Evolutionary conservation across 306 rosid genomes (phyloP).

Genomic region (Trichosanthes cucumerina): DNA sequence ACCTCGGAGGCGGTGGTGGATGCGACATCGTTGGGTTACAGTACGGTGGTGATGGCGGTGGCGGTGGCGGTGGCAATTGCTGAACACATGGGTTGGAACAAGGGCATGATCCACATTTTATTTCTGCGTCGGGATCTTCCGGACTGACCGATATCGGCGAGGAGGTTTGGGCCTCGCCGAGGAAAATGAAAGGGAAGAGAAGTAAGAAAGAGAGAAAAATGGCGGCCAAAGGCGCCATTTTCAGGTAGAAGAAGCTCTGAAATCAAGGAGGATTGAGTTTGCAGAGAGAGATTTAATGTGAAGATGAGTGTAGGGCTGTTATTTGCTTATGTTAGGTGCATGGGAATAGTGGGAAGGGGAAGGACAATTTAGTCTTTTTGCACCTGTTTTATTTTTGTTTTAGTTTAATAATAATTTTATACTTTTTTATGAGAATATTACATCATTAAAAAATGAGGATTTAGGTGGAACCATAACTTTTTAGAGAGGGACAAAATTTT

Average conservation of each 20-base stretch:
- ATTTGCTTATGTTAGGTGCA: conserved; percentile 23
- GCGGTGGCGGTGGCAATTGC: conserved; percentile 16
- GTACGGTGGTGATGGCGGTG: conserved; percentile 20
- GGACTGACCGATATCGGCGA: conserved; percentile 1
- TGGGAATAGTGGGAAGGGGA: conserved; percentile 3
- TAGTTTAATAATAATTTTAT: too few species aligned
- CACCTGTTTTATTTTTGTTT: not conserved
- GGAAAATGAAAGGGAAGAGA: conserved; percentile 14
- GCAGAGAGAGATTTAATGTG: conserved; percentile 5
- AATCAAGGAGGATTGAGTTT: conserved; percentile 1
- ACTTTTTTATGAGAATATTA: not conserved
- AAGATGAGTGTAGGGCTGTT: not conserved
- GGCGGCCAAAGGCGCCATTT: conserved; percentile 17
- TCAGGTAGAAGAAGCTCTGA: conserved; percentile 11
- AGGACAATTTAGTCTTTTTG: not conserved
- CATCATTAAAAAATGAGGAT: not conserved
- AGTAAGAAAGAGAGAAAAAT: conserved; percentile 6
- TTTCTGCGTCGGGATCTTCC: conserved; percentile 22
- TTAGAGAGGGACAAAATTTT: too few species aligned
- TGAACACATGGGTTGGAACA: conserved; percentile 48
- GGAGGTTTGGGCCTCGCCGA: not conserved
- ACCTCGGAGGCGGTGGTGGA: conserved; percentile 58
- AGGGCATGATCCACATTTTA: conserved; percentile 81
- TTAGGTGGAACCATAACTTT: too few species aligned
- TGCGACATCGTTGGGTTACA: conserved; percentile 13